Evolutionary conservation across 2,329 filamentous ascomycete genomes (phyloP).

Genomic region (Fusarium mexicanum): DNA sequence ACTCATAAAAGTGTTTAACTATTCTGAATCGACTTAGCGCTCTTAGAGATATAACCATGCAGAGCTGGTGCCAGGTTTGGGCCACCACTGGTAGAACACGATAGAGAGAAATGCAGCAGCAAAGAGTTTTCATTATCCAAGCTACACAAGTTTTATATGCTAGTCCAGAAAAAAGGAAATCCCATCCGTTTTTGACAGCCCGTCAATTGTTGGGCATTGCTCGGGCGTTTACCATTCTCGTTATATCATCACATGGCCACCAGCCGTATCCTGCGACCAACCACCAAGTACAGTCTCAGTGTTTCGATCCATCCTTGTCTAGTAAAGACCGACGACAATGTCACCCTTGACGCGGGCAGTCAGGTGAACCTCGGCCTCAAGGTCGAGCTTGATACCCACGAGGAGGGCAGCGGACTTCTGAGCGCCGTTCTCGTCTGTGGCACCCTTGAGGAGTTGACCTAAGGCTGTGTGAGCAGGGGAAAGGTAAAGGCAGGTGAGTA

Average conservation of each 20-base stretch:
- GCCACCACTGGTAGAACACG: too few relatives aligned
- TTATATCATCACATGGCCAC: slow-evolving; percentile 35
- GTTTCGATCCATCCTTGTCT: slow-evolving; percentile 3
- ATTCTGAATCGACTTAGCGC: background rate
- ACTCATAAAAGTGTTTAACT: background rate
- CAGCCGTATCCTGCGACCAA: slow-evolving; percentile 26
- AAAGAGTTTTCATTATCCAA: slow-evolving; percentile 23
- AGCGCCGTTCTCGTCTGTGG: slow-evolving; percentile 65
- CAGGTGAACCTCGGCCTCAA: slow-evolving; percentile 70
- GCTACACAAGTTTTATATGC: slow-evolving; percentile 33
- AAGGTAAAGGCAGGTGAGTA: too few relatives aligned
- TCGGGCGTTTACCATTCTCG: slow-evolving; percentile 28
- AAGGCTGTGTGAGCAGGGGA: slow-evolving; percentile 2
- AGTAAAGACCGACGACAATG: slow-evolving; percentile 59
- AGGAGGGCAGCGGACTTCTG: slow-evolving; percentile 67
- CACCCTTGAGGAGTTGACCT: slow-evolving; percentile 66
- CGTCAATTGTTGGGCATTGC: slow-evolving; percentile 30
- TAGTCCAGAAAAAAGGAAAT: slow-evolving; percentile 24
- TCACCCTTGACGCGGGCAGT: slow-evolving; percentile 69
- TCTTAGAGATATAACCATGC: background rate
- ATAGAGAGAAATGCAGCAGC: slow-evolving; percentile 16
- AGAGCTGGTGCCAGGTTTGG: background rate
- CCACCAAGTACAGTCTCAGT: slow-evolving; percentile 7
- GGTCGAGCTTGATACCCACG: slow-evolving; percentile 70
- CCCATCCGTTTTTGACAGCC: slow-evolving; percentile 27